Conservation (phyloP, 1,284 basidiomycete genomes). For the Puccinia triticina region DNA sequence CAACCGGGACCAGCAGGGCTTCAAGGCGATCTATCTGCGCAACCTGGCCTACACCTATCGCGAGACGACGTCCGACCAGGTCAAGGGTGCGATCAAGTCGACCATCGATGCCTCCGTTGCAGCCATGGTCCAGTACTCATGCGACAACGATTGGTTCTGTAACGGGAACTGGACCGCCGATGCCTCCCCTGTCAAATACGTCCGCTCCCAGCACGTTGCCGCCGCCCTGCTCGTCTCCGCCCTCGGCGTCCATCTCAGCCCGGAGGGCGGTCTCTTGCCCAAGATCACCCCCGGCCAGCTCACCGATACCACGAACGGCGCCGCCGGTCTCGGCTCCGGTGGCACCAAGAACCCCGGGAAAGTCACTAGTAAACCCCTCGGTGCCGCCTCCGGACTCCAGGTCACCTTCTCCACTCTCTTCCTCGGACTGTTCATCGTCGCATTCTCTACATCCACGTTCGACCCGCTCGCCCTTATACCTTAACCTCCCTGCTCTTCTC, state of each 20-base stretch:
- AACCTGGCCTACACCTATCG: slow-evolving; percentile 47
- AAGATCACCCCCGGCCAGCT: slow-evolving; percentile 39
- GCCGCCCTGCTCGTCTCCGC: slow-evolving; percentile 36
- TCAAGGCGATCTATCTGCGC: slow-evolving; percentile 44
- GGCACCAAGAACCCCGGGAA: slow-evolving; percentile 37
- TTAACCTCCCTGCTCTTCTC: no score
- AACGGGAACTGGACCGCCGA: slow-evolving; percentile 44
- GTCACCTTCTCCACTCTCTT: background rate
- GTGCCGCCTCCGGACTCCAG: slow-evolving; percentile 2
- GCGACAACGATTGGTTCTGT: slow-evolving; percentile 38
- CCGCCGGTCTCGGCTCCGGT: slow-evolving; percentile 21
- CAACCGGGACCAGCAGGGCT: slow-evolving; percentile 50
- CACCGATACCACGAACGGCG: slow-evolving; percentile 38
- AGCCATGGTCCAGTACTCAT: slow-evolving; percentile 39
- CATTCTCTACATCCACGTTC: background rate
- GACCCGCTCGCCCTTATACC: background rate
- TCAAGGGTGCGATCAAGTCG: slow-evolving; percentile 18
- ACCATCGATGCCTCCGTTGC: slow-evolving; percentile 28
- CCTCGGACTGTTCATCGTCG: background rate
- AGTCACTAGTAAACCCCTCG: slow-evolving; percentile 25
- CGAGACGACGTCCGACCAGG: background rate
- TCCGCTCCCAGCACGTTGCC: slow-evolving; percentile 46
- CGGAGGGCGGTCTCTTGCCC: slow-evolving; percentile 15
- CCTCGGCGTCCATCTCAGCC: slow-evolving; percentile 19
- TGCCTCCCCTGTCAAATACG: slow-evolving; percentile 32